phyloP scores from a whole-genome alignment of 768 basidiomycete genomes.

The Tricholoma saponaceum region DNA sequence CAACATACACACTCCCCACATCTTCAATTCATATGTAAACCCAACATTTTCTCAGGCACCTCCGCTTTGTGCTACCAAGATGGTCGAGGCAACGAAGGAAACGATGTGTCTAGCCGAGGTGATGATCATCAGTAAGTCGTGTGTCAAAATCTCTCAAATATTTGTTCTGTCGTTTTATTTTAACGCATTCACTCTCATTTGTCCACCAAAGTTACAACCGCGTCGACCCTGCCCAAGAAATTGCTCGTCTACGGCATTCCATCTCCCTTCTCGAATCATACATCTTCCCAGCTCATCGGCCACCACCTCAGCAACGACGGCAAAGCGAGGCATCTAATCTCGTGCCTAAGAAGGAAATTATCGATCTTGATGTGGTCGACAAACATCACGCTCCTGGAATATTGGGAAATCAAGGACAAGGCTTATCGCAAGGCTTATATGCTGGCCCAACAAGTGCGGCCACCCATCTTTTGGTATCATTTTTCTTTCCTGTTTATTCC shows the following conservation, averaged over 20 bases:
- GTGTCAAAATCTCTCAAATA: conserved; percentile 9
- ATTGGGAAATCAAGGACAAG: conserved; percentile 59
- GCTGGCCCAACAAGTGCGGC: conserved; percentile 77
- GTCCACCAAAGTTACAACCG: conserved; percentile 34
- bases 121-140: conserved; percentile 57
- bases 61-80: conserved; percentile 79
- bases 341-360: conserved; percentile 50
- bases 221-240: conserved; percentile 62
- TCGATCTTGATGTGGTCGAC: conserved; percentile 43
- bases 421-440: conserved; percentile 51
- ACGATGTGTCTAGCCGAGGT: conserved; percentile 47
- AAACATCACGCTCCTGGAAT: conserved; percentile 56
- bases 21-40: not conserved
- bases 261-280: conserved; percentile 64
- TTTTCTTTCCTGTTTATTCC: conserved; percentile 11
- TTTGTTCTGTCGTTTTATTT: not conserved
- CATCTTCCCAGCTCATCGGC: conserved; percentile 42
- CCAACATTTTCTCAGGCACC: conserved; percentile 49
- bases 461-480: conserved; percentile 59
- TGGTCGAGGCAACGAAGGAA: conserved; percentile 57
- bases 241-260: conserved; percentile 65
- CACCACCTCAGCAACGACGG: conserved; percentile 29
- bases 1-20: not conserved
- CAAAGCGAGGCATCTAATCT: conserved; percentile 32
- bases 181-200: conserved; percentile 1